These are phyloP conservation scores for Jasminum sambac DNA, from an alignment of 257 asterid species.

Conservation along the genomic window DNA sequence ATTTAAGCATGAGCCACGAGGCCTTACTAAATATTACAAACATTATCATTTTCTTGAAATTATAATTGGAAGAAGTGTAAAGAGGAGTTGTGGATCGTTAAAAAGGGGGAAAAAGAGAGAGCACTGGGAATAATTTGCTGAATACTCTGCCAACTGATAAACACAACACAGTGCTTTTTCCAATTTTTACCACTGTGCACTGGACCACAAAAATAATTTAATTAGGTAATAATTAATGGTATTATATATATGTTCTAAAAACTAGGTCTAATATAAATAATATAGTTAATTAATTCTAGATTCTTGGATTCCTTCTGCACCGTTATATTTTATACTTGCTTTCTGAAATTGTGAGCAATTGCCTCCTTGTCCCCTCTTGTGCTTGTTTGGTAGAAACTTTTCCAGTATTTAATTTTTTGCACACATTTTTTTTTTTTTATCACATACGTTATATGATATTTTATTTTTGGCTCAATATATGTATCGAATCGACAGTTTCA, in stretches of 20 bases:
- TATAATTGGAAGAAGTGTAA: slow-evolving; percentile 3
- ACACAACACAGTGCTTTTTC: slow-evolving; percentile 27
- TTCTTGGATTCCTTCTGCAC: slow-evolving; percentile 41
- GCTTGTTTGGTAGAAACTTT: too few relatives aligned
- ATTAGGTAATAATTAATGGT: slow-evolving; percentile 29
- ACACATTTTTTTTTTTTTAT: too few relatives aligned
- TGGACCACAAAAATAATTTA: slow-evolving; percentile 36
- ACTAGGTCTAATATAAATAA: slow-evolving; percentile 12
- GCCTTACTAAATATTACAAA: too few relatives aligned
- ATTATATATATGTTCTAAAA: slow-evolving; percentile 17
- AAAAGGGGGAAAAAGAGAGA: slow-evolving; percentile 11
- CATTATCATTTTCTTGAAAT: not conserved
- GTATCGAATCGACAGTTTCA: too few relatives aligned
- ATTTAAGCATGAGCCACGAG: too few relatives aligned
- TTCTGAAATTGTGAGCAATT: slow-evolving; percentile 47
- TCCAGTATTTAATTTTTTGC: too few relatives aligned
- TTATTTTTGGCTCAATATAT: too few relatives aligned
- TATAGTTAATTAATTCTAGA: slow-evolving; percentile 24
- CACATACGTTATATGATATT: too few relatives aligned
- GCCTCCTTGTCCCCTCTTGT: slow-evolving; percentile 25
- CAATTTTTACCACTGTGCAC: slow-evolving; percentile 45
- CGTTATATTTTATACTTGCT: slow-evolving; percentile 12
- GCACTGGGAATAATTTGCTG: slow-evolving; percentile 9
- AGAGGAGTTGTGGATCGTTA: not conserved
- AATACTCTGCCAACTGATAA: not conserved